Percentiles rank a stretch among this genome's conserved stretches.
Evolutionary conservation across 495 filamentous ascomycete genomes (phyloP).

Genomic region (Filosporella fistucella): DNA sequence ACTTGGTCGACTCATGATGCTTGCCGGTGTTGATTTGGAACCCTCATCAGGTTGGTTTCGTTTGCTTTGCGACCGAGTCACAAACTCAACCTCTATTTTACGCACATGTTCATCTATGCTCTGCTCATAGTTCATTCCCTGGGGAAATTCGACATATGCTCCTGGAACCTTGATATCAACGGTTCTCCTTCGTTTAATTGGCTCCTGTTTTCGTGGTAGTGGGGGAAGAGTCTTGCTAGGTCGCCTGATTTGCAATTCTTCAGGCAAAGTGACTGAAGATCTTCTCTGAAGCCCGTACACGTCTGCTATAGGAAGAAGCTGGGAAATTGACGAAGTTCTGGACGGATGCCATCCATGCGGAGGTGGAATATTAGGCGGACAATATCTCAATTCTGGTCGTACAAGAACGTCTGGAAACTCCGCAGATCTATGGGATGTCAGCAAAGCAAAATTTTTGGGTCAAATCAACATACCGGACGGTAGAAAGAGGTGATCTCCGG

Average conservation of each 20-base stretch:
- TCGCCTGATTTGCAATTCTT: not conserved
- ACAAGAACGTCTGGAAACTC: slow-evolving; percentile 14
- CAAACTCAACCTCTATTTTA: slow-evolving; percentile 9
- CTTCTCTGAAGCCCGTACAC: not conserved
- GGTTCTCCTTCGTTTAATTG: slow-evolving; percentile 3
- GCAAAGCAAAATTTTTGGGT: not conserved
- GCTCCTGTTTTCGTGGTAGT: not conserved
- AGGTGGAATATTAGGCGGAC: slow-evolving; percentile 6
- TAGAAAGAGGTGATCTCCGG: slow-evolving; percentile 16
- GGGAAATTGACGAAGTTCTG: slow-evolving; percentile 8
- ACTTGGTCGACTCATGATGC: too few relatives aligned
- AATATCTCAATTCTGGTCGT: slow-evolving; percentile 9
- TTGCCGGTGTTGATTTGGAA: not conserved
- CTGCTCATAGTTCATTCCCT: slow-evolving; percentile 9
- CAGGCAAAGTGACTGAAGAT: not conserved
- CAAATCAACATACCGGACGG: slow-evolving; percentile 8
- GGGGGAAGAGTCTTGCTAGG: slow-evolving; percentile 3
- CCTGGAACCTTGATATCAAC: slow-evolving; percentile 8
- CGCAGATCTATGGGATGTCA: slow-evolving; percentile 7
- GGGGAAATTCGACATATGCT: slow-evolving; percentile 9
- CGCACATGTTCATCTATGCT: slow-evolving; percentile 14
- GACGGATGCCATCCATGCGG: slow-evolving; percentile 19
- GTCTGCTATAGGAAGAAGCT: slow-evolving; percentile 8
- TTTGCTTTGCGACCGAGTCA: slow-evolving; percentile 1
- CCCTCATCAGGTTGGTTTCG: not conserved